Evolutionary conservation across 2,329 filamentous ascomycete species (phyloP), one percentile per base, ranked within the genome.

Genomic region (Sarocladium strictum): DNA sequence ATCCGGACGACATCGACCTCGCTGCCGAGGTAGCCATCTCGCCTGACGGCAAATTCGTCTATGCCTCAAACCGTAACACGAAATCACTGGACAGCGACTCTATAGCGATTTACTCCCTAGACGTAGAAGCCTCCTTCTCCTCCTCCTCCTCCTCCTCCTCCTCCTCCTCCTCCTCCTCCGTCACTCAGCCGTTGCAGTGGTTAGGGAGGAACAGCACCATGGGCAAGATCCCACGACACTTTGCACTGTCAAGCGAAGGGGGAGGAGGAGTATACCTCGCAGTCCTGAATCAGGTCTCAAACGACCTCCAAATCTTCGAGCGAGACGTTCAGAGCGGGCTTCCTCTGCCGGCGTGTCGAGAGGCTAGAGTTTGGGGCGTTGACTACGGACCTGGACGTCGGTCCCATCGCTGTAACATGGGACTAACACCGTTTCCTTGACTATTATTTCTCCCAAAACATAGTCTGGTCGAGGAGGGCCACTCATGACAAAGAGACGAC

Each of bases 141-240:
- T n/a, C n/a, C n/a, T n/a, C n/a, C n/a, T n/a, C n/a, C n/a, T n/a
- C n/a, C n/a, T n/a, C n/a, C n/a, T n/a, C n/a, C n/a, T n/a, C n/a
- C n/a, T n/a, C n/a, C n/a, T n/a, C n/a, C n/a, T n/a, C n/a, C n/a
- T n/a, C n/a, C n/a, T 11, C 17, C 40, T 45, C 40, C 17, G 7
- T 9, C 17, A 14, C 7, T 10, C 40, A 23, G 17, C 23, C 40
- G 17, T 15, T 45, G 40, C 5, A 23, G 17, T 45, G 40, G 40
- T 9, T 45, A 6, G 40, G 40, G 11, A 14, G 40, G 40, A 45
- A 45, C 15, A 19, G 24, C 40, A 45, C 40, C 17, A 23, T 23
- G 17, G 40, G 40, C 40, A 45, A 45, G 40, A 23, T 45, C 11
- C 40, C 40, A 26, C n/a, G 40, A 45, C 40, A 45, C 40, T 45